A percentile compares a stretch with the other conserved stretches of the same genome.
Conservation (phyloP, 1,284 basidiomycete species). For the Sphaerobolus stellatus region DNA sequence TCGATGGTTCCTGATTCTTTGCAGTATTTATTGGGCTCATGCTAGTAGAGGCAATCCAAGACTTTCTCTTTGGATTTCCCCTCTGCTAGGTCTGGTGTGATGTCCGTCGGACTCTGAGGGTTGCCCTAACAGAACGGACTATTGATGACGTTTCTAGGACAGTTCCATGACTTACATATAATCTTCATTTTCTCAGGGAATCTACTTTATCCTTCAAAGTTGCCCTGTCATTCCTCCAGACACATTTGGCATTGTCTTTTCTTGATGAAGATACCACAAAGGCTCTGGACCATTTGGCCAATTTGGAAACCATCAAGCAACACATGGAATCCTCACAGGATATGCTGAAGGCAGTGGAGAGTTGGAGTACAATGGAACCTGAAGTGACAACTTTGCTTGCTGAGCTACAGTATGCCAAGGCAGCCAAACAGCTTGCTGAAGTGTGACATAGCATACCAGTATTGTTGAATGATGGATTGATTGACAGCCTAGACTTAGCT, state of each 20-base stretch:
- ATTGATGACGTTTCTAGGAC: slow-evolving; percentile 89
- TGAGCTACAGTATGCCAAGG: slow-evolving; percentile 77
- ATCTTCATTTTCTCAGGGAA: slow-evolving; percentile 94
- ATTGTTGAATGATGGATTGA: no score
- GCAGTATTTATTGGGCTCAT: no score
- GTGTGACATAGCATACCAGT: slow-evolving; percentile 84
- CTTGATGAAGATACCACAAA: slow-evolving; percentile 50
- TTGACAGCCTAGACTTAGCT: no score
- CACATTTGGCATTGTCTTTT: slow-evolving; percentile 47
- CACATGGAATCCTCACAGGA: slow-evolving; percentile 85
- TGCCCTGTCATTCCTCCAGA: slow-evolving; percentile 50
- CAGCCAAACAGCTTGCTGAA: slow-evolving; percentile 84
- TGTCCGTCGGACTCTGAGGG: no score
- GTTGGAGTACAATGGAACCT: slow-evolving; percentile 89
- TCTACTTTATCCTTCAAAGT: slow-evolving; percentile 74
- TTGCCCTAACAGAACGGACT: no score
- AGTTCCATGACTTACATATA: slow-evolving; percentile 86
- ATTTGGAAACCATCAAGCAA: slow-evolving; percentile 78
- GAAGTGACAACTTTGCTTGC: slow-evolving; percentile 82
- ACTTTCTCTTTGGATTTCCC: no score
- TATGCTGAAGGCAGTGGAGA: slow-evolving; percentile 87
- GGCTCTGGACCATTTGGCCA: slow-evolving; percentile 71
- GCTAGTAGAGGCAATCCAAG: no score
- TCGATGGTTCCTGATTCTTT: no score
- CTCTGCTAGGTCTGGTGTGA: no score